A percentile compares a stretch with the other conserved stretches of the same genome.
Evolutionary conservation across 345 rosid species (phyloP).

Genomic region (Euphorbia tirucalli): DNA sequence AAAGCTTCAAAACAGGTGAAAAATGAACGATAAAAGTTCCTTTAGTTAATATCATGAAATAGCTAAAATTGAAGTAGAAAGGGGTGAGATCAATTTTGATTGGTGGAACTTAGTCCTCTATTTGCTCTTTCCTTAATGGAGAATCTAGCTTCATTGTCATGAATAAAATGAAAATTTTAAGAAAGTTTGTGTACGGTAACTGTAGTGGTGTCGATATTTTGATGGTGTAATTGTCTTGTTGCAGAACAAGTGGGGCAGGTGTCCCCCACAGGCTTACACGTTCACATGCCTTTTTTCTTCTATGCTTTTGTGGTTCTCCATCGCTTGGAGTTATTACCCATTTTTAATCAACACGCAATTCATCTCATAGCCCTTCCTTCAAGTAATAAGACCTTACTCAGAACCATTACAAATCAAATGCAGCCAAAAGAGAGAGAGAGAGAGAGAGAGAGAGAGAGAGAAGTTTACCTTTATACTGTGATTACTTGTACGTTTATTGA

Average conservation of each 20-base stretch:
- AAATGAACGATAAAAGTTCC: neutral
- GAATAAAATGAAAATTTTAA: neutral
- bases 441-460: neutral
- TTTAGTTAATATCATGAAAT: neutral
- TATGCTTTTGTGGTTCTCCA: conserved; percentile 33
- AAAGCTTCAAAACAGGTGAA: neutral
- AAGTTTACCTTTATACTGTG: neutral
- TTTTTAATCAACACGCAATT: neutral
- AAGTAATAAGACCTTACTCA: too few species aligned
- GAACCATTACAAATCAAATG: neutral
- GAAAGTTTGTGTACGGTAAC: neutral
- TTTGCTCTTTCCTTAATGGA: neutral
- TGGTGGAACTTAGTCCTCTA: conserved; percentile 8
- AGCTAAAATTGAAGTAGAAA: neutral
- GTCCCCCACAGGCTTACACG: conserved; percentile 12
- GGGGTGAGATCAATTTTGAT: neutral
- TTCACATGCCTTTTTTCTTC: conserved; percentile 1
- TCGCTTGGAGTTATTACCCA: conserved; percentile 23
- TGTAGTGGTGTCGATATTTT: too few species aligned
- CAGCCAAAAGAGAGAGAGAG: too few species aligned
- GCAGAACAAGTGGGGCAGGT: neutral
- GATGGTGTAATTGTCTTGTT: conserved; percentile 21
- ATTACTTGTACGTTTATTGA: neutral
- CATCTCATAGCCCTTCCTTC: neutral
- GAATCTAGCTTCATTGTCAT: conserved; percentile 18